Evolutionary conservation across 2,329 filamentous ascomycete genomes (phyloP), one percentile per base, ranked within the genome.

Genomic region (Ophiostoma himal-ulmi): DNA sequence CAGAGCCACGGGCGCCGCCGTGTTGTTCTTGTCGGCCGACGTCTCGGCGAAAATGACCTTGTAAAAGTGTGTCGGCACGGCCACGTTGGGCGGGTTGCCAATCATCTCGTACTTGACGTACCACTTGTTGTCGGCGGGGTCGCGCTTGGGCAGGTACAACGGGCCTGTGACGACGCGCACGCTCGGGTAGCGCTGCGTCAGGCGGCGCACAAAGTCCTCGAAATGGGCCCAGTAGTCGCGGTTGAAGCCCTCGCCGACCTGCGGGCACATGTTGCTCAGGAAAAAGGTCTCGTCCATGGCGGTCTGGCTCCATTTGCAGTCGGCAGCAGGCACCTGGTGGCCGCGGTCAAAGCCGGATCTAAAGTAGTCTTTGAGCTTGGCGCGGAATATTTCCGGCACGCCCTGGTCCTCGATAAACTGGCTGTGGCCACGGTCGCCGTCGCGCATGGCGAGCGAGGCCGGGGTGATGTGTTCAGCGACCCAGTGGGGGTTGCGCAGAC

Each of bases 181-280:
- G 60, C 87, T 91, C 0, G 94, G 94, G 78, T 97, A 99, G 69
- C 83, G 85, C 66, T 83, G 81, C 0, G 94, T 94, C 74, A 99
- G 83, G 22, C 93, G 84, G 11, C 95, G 88, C 81, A 94, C 97
- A 78, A 98, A 99, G 78, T 97, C 94, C 82, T 99, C 95, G 75
- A 99, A 94, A 80, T 99, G 95, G 52, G 95, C 91, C 95, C 95
- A 99, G 86, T 99, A 99, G 82, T 99, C 95, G 68, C 95, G 87
- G 82, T 99, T 99, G 85, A 99, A 99, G 71, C 95, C 95, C 78
- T 97, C 93, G 75, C 95, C 95, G 39, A 99, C 95, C 82, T 99
- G 95, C 41, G 95, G 95, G 78, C 94, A 97, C 94, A 99, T 99
- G 82, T 99, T 99, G 78, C 86, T 90, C 70, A 99, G 86, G 77